phyloP scores from a whole-genome alignment of 805 yeast genomes.

The Nakazawaea ishiwadae region DNA sequence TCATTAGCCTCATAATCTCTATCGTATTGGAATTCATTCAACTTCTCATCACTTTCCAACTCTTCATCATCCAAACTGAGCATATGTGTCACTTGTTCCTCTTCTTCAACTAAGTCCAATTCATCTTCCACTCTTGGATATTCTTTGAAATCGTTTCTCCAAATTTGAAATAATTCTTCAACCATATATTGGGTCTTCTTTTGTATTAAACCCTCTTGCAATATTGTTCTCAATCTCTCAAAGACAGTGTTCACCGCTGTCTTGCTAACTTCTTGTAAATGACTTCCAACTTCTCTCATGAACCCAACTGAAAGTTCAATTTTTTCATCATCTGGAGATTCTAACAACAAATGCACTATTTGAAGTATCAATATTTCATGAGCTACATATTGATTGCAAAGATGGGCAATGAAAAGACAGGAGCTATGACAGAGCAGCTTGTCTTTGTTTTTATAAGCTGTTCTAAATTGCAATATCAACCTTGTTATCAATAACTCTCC shows the following conservation, averaged over 20 bases:
- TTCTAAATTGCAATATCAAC: constrained; percentile 53
- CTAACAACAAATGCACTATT: constrained; percentile 41
- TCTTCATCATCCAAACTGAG: constrained; percentile 46
- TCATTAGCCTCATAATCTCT: constrained; percentile 47
- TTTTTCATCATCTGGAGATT: constrained; percentile 45
- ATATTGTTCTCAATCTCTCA: constrained; percentile 55
- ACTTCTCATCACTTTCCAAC: constrained; percentile 37
- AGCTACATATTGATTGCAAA: constrained; percentile 58
- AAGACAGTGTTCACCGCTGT: constrained; percentile 41
- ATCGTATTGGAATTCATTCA: constrained; percentile 43
- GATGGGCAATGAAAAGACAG: constrained; percentile 50
- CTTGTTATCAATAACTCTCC: constrained; percentile 56
- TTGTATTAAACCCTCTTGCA: constrained; percentile 46
- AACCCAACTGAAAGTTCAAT: constrained; percentile 50
- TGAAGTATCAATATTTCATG: constrained; percentile 53
- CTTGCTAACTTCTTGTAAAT: constrained; percentile 36
- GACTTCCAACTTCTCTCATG: constrained; percentile 48
- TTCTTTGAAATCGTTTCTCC: constrained; percentile 31
- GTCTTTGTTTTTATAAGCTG: constrained; percentile 43
- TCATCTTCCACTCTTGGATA: constrained; percentile 36
- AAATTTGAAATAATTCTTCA: constrained; percentile 45
- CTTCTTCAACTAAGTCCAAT: constrained; percentile 61
- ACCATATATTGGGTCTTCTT: constrained; percentile 40
- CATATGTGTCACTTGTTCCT: constrained; percentile 53
- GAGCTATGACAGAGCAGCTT: constrained; percentile 37